Conservation (phyloP, 257 asterid species). For the Fraxinus pennsylvanica region DNA sequence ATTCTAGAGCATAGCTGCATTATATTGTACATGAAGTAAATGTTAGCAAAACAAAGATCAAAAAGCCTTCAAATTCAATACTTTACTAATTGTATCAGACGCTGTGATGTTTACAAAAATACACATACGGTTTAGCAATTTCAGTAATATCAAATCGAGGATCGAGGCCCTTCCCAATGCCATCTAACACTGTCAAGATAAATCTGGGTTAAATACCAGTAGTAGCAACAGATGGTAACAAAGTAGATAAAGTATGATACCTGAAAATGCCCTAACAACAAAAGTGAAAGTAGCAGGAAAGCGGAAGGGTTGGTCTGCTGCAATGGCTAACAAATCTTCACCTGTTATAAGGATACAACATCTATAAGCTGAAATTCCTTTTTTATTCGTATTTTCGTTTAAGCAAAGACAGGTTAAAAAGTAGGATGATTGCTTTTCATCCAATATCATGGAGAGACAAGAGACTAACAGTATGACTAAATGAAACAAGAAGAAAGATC, state of each 20-base stretch:
- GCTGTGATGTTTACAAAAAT: not conserved
- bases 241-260: conserved; percentile 32
- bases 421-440: not conserved
- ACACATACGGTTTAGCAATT: conserved; percentile 93
- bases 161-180: conserved; percentile 98
- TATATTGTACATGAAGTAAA: not conserved
- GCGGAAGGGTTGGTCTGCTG: conserved; percentile 96
- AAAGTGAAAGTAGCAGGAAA: conserved; percentile 99
- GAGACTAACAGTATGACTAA: not conserved
- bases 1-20: conserved; percentile 86
- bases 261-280: conserved; percentile 97
- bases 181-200: conserved; percentile 77
- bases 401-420: not conserved
- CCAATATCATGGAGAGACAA: not conserved
- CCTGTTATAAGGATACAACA: conserved; percentile 49
- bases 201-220: conserved; percentile 27
- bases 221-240: conserved; percentile 17
- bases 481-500: not conserved
- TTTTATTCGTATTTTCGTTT: not conserved
- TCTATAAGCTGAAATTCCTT: not conserved
- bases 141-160: conserved; percentile 98
- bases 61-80: not conserved
- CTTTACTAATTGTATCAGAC: not conserved
- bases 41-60: conserved; percentile 20
- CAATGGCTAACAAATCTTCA: conserved; percentile 89